A percentile compares a stretch with the other conserved stretches of the same genome.
These are phyloP conservation scores for Conticribra guillardii DNA, from an alignment of 108 stramenopile genomes.

Conservation along the genomic window DNA sequence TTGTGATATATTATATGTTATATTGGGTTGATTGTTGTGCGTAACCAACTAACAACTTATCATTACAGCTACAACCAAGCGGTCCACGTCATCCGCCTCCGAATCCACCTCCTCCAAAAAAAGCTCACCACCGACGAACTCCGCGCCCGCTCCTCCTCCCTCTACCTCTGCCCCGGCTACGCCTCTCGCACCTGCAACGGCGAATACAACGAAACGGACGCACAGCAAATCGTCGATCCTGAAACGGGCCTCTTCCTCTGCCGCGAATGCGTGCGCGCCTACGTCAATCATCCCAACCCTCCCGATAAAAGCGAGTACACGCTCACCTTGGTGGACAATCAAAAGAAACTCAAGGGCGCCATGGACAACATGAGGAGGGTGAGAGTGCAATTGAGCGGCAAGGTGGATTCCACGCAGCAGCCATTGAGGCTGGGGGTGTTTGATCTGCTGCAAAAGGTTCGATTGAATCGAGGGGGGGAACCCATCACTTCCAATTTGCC, in stretches of 20 bases:
- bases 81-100: slow-evolving; percentile 86
- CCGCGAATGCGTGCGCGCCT: slow-evolving; percentile 71
- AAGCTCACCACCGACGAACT: slow-evolving; percentile 76
- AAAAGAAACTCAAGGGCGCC: slow-evolving; percentile 69
- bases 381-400: slow-evolving; percentile 74
- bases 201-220: slow-evolving; percentile 82
- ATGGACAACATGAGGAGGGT: slow-evolving; percentile 82
- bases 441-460: slow-evolving; percentile 88
- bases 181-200: slow-evolving; percentile 79
- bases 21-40: background rate
- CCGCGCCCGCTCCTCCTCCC: slow-evolving; percentile 64
- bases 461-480: slow-evolving; percentile 49
- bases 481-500: slow-evolving; percentile 89
- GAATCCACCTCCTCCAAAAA: slow-evolving; percentile 76
- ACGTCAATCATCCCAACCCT: slow-evolving; percentile 74
- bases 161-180: slow-evolving; percentile 90
- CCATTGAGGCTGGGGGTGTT: slow-evolving; percentile 79
- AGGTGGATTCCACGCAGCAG: slow-evolving; percentile 58
- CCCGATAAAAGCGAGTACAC: slow-evolving; percentile 67
- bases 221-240: slow-evolving; percentile 80
- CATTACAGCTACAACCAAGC: slow-evolving; percentile 64
- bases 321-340: slow-evolving; percentile 80
- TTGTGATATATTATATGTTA: slow-evolving; percentile 9
- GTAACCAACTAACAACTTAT: no score
- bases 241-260: slow-evolving; percentile 83